phyloP scores from a whole-genome alignment of 148 eudicot genomes.

The Rhododendron vialii region DNA sequence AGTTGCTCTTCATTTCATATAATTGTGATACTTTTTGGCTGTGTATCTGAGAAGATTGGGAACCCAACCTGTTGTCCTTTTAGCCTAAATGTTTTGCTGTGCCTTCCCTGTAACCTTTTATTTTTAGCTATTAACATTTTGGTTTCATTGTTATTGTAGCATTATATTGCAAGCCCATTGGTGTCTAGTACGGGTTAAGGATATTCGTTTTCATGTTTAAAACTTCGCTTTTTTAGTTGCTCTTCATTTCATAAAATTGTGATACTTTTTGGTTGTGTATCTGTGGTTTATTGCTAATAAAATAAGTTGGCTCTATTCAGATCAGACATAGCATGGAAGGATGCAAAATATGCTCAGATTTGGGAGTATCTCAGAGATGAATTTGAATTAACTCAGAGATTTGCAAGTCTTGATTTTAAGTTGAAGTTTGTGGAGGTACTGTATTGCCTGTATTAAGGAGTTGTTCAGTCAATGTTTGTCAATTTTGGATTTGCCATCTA shows the following conservation, averaged over 20 bases:
- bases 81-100: not conserved
- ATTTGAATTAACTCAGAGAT: slow-evolving; percentile 94
- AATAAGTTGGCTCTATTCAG: slow-evolving; percentile 34
- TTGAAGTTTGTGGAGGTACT: slow-evolving; percentile 93
- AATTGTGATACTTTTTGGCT: not conserved
- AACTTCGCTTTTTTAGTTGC: not conserved
- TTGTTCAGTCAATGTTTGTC: not conserved
- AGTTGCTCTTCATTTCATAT: not conserved
- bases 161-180: not conserved
- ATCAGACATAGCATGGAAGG: slow-evolving; percentile 98
- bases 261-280: not conserved
- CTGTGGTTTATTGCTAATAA: slow-evolving; percentile 4
- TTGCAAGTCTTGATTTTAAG: slow-evolving; percentile 94
- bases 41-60: not conserved
- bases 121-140: not conserved
- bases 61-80: not conserved
- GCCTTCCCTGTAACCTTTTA: not conserved
- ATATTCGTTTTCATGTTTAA: not conserved
- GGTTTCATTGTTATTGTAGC: not conserved
- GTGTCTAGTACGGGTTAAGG: not conserved
- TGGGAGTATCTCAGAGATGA: slow-evolving; percentile 98
- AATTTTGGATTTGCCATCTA: not conserved
- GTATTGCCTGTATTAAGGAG: not conserved
- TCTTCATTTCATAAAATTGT: not conserved
- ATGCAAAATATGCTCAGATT: slow-evolving; percentile 95